These are phyloP conservation scores for Mycena belliarum DNA, from an alignment of 768 basidiomycete genomes.

Conservation along the genomic window DNA sequence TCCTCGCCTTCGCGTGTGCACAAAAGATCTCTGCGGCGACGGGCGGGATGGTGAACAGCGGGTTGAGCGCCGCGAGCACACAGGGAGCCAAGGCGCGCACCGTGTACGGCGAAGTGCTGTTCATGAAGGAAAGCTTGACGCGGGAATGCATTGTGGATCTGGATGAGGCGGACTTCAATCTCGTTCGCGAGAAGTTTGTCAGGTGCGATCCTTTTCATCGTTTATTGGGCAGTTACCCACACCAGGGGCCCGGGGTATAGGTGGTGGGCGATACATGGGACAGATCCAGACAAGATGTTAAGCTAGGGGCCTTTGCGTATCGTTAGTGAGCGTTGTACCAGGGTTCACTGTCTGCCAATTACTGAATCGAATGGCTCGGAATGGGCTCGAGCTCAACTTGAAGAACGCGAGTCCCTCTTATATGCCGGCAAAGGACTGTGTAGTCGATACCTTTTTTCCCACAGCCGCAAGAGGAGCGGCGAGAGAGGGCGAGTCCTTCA, in stretches of 20 bases:
- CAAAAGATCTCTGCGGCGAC: constrained; percentile 8
- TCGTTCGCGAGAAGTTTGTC: constrained; percentile 10
- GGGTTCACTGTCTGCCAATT: too few species aligned
- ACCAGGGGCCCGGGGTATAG: too few species aligned
- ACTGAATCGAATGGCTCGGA: too few species aligned
- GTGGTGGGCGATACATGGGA: constrained; percentile 15
- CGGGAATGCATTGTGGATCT: constrained; percentile 14
- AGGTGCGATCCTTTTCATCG: background rate
- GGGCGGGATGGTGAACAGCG: constrained; percentile 2
- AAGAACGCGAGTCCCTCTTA: background rate
- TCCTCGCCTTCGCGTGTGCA: background rate
- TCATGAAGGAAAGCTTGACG: constrained; percentile 10
- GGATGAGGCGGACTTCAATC: constrained; percentile 11
- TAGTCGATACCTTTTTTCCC: too few species aligned
- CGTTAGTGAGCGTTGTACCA: background rate
- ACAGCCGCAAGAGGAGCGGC: too few species aligned
- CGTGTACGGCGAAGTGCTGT: constrained; percentile 15
- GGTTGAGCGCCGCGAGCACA: background rate
- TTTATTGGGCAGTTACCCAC: too few species aligned
- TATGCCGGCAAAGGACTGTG: too few species aligned
- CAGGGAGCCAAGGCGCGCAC: background rate
- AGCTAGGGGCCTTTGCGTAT: background rate
- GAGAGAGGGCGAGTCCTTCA: too few species aligned
- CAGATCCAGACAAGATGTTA: constrained; percentile 10
- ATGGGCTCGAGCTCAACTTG: background rate